Conservation (phyloP, 2,329 filamentous ascomycete species). For the Ilyonectria robusta region DNA sequence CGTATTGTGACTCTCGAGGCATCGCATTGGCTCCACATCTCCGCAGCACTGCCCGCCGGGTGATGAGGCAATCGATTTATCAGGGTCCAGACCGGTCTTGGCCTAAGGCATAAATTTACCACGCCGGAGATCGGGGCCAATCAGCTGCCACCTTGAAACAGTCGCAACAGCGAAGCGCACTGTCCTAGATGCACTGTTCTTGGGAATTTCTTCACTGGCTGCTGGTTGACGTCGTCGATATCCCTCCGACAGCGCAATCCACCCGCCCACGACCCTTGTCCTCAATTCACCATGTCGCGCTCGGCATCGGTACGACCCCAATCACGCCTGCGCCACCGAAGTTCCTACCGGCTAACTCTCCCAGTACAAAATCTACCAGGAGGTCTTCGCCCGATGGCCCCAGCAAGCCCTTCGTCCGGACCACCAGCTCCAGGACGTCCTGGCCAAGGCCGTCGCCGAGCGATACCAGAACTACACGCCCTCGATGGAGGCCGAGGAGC, state of each 20-base stretch:
- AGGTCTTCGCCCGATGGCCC: conserved; percentile 70
- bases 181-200: conserved; percentile 18
- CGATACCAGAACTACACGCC: conserved; percentile 53
- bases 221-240: conserved; percentile 46
- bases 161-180: conserved; percentile 1
- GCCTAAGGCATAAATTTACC: conserved; percentile 19
- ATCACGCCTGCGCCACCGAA: not conserved
- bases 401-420: conserved; percentile 74
- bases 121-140: conserved; percentile 29
- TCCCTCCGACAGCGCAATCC: conserved; percentile 7
- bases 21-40: conserved; percentile 1
- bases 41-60: conserved; percentile 8
- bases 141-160: conserved; percentile 31
- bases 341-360: not conserved
- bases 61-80: conserved; percentile 18
- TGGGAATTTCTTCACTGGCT: conserved; percentile 42
- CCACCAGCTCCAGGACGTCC: conserved; percentile 71
- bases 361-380: conserved; percentile 56
- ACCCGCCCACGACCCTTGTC: conserved; percentile 21
- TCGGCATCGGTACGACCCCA: conserved; percentile 49
- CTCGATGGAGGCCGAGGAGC: conserved; percentile 62
- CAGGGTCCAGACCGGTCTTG: not conserved
- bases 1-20: not conserved
- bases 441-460: conserved; percentile 57
- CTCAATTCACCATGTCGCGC: conserved; percentile 52